Percentiles rank a stretch among this genome's conserved stretches.
These are phyloP conservation scores for Naganishia sp. DNA, from an alignment of 1,284 basidiomycete species.

Conservation along the genomic window DNA sequence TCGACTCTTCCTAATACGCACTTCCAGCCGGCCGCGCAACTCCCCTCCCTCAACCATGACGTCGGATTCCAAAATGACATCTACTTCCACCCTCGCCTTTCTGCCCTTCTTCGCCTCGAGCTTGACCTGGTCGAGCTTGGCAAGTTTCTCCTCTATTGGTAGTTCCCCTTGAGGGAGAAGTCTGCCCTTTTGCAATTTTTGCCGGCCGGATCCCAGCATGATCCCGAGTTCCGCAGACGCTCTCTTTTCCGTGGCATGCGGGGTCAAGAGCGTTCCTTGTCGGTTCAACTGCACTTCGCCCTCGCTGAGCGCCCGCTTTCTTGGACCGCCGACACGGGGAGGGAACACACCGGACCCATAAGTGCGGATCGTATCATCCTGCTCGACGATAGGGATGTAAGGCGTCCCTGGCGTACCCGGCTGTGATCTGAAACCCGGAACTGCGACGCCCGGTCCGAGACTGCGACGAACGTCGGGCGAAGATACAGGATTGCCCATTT, in stretches of 20 bases:
- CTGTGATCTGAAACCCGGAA: conserved; percentile 12
- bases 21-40: conserved; percentile 70
- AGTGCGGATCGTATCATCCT: conserved; percentile 14
- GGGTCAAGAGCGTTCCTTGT: conserved; percentile 52
- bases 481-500: neutral
- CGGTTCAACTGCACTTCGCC: conserved; percentile 48
- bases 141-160: conserved; percentile 35
- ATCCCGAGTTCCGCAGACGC: conserved; percentile 49
- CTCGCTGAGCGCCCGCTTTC: conserved; percentile 43
- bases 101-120: conserved; percentile 63
- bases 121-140: conserved; percentile 44
- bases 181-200: conserved; percentile 42
- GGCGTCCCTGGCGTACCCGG: conserved; percentile 22
- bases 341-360: conserved; percentile 30
- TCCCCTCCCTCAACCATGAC: conserved; percentile 78
- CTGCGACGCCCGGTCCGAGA: conserved; percentile 23
- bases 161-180: conserved; percentile 41
- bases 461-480: conserved; percentile 9
- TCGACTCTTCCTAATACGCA: conserved; percentile 66
- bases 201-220: conserved; percentile 47
- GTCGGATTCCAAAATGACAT: conserved; percentile 75
- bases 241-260: conserved; percentile 44
- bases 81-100: conserved; percentile 79
- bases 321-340: conserved; percentile 27
- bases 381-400: conserved; percentile 15